These are phyloP conservation scores for Pisolithus marmoratus DNA, from an alignment of 768 basidiomycete genomes.

Conservation along the genomic window DNA sequence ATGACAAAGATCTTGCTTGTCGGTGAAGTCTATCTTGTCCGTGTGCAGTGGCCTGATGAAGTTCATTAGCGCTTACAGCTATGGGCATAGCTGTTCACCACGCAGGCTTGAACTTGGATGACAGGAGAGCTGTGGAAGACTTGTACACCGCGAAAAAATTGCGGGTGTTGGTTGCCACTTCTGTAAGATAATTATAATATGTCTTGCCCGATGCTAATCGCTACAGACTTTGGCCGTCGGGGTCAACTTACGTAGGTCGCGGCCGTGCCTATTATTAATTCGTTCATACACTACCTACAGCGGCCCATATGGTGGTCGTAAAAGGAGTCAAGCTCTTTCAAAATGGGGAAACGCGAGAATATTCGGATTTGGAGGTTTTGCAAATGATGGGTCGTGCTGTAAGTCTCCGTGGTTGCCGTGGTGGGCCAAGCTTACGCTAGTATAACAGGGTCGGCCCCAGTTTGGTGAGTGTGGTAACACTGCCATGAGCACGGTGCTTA, in stretches of 20 bases:
- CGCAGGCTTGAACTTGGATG: slow-evolving; percentile 73
- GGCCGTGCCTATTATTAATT: neutral
- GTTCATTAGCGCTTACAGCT: slow-evolving; percentile 49
- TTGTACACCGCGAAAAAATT: slow-evolving; percentile 62
- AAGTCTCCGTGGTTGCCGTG: slow-evolving; percentile 17
- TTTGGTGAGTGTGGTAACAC: slow-evolving; percentile 48
- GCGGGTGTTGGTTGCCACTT: slow-evolving; percentile 74
- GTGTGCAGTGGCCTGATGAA: slow-evolving; percentile 4
- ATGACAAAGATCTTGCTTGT: slow-evolving; percentile 60
- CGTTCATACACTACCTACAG: slow-evolving; percentile 30
- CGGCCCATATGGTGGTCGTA: slow-evolving; percentile 90
- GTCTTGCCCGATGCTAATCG: slow-evolving; percentile 3
- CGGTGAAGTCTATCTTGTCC: slow-evolving; percentile 3
- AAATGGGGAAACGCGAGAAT: slow-evolving; percentile 66
- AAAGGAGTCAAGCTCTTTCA: slow-evolving; percentile 84
- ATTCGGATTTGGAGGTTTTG: slow-evolving; percentile 88
- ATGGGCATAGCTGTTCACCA: slow-evolving; percentile 88
- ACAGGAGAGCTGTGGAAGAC: slow-evolving; percentile 69
- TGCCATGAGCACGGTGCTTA: neutral
- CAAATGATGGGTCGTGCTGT: slow-evolving; percentile 97
- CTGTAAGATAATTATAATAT: slow-evolving; percentile 41
- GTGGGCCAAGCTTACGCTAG: neutral
- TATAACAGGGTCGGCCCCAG: slow-evolving; percentile 74
- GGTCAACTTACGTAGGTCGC: slow-evolving; percentile 82
- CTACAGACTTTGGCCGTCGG: slow-evolving; percentile 91